A percentile compares a stretch with the other conserved stretches of the same genome.
Conservation (phyloP, 345 rosid species). For the Salix arbutifolia region DNA sequence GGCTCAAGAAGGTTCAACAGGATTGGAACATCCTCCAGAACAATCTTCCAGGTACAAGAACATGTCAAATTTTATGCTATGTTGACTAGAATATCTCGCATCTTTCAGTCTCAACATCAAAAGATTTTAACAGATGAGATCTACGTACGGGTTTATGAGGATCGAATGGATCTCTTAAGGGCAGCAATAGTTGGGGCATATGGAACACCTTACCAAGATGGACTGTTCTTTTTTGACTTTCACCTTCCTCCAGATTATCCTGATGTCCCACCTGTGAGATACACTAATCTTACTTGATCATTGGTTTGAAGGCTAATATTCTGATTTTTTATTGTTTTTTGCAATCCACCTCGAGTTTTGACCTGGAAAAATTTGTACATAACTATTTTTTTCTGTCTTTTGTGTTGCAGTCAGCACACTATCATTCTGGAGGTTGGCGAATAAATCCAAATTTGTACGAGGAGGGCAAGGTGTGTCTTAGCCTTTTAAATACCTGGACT, state of each 20-base stretch:
- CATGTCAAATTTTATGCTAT: constrained; percentile 2
- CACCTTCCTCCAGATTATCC: constrained; percentile 88
- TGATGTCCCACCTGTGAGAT: constrained; percentile 76
- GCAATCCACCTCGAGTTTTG: not conserved
- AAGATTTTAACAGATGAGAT: constrained; percentile 62
- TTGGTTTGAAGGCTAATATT: not conserved
- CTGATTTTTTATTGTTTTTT: not conserved
- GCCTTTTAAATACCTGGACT: constrained; percentile 96
- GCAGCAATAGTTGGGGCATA: constrained; percentile 90
- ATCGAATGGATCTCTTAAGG: constrained; percentile 89
- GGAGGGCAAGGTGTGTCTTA: constrained; percentile 98
- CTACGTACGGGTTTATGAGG: constrained; percentile 84
- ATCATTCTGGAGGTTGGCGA: constrained; percentile 98
- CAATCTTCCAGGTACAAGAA: constrained; percentile 82
- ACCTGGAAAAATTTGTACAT: not conserved
- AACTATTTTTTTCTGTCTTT: not conserved
- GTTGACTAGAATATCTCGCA: not conserved
- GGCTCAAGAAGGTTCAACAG: constrained; percentile 95
- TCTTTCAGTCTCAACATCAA: constrained; percentile 3
- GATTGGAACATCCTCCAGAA: constrained; percentile 96
- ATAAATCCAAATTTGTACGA: constrained; percentile 91
- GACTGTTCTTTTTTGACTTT: constrained; percentile 95
- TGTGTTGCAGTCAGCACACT: constrained; percentile 70
- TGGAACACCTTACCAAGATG: constrained; percentile 99
- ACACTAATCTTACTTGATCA: constrained; percentile 1